Evolutionary conservation across 1,284 basidiomycete genomes (phyloP).

Genomic region (Moesziomyces parantarcticus): DNA sequence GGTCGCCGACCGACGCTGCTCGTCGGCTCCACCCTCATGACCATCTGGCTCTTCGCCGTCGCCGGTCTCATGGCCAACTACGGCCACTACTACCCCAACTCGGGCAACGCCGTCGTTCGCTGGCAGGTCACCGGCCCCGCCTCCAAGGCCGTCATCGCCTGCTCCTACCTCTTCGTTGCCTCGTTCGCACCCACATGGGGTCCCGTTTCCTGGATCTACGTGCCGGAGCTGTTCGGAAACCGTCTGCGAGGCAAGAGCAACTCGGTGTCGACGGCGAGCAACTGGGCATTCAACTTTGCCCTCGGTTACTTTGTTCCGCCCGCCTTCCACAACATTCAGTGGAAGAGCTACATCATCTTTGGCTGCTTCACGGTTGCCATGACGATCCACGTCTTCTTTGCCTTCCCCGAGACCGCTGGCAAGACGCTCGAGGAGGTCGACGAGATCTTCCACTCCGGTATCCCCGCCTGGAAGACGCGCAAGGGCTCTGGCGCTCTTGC

Average conservation of each 20-base stretch:
- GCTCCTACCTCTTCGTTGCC: constrained; percentile 48
- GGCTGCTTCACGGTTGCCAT: constrained; percentile 35
- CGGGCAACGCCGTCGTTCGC: constrained; percentile 20
- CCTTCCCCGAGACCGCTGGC: constrained; percentile 41
- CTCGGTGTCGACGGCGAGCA: constrained; percentile 25
- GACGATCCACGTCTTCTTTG: constrained; percentile 40
- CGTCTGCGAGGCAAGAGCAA: constrained; percentile 36
- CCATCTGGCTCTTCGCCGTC: constrained; percentile 35
- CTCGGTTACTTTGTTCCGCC: constrained; percentile 39
- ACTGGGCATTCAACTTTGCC: constrained; percentile 40
- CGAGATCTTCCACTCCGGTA: constrained; percentile 22
- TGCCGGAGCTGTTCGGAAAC: constrained; percentile 34
- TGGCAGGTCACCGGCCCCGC: constrained; percentile 36
- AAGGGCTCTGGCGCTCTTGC: constrained; percentile 10
- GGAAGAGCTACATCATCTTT: constrained; percentile 48
- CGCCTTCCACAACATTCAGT: constrained; percentile 40
- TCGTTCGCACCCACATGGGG: constrained; percentile 41
- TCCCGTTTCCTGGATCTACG: constrained; percentile 27
- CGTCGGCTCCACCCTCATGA: constrained; percentile 41
- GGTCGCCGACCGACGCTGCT: constrained; percentile 49
- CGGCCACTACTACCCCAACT: constrained; percentile 18
- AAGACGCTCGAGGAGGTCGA: constrained; percentile 39
- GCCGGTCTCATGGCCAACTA: constrained; percentile 34
- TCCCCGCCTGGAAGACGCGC: constrained; percentile 25
- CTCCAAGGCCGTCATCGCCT: constrained; percentile 43